phyloP scores from a whole-genome alignment of 139 green algal genomes.

The Chlorella sp. region DNA sequence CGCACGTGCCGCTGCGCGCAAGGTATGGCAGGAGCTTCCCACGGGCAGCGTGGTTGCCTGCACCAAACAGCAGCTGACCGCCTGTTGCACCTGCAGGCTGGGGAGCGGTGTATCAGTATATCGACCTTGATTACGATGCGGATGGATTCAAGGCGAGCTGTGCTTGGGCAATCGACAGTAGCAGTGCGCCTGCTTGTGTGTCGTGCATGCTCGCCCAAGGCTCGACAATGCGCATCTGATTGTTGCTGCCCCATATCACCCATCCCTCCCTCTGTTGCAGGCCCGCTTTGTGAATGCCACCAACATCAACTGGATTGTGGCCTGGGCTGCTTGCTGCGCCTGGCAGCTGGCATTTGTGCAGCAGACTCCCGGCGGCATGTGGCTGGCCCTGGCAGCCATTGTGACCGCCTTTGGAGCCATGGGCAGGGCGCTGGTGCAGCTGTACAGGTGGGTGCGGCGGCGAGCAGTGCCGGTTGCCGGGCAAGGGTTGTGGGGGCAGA shows the following conservation, averaged over 20 bases:
- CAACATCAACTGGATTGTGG: conserved; percentile 49
- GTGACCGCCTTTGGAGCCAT: conserved; percentile 47
- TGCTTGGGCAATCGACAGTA: not conserved
- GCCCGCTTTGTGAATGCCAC: conserved; percentile 14
- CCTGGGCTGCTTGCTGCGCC: conserved; percentile 55
- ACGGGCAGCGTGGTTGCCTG: no score
- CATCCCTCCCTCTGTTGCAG: not conserved
- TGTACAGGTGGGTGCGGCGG: conserved; percentile 53
- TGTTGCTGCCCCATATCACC: no score
- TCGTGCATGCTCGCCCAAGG: not conserved
- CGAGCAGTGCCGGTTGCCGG: no score
- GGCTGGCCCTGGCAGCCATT: conserved; percentile 49
- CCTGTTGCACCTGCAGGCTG: not conserved
- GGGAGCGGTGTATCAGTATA: conserved; percentile 48
- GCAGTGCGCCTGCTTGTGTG: not conserved
- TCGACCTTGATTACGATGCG: conserved; percentile 22
- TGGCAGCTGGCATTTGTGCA: conserved; percentile 68
- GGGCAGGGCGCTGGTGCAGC: conserved; percentile 30
- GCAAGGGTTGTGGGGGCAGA: no score
- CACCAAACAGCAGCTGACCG: no score
- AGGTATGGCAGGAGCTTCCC: no score
- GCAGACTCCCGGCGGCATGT: conserved; percentile 49
- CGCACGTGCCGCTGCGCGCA: no score
- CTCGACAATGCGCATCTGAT: not conserved
- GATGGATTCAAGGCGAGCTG: conserved; percentile 37